A percentile compares a stretch with the other conserved stretches of the same genome.
Evolutionary conservation across 139 green algal genomes (phyloP).

Genomic region (Pseudopediastrum boryanum): DNA sequence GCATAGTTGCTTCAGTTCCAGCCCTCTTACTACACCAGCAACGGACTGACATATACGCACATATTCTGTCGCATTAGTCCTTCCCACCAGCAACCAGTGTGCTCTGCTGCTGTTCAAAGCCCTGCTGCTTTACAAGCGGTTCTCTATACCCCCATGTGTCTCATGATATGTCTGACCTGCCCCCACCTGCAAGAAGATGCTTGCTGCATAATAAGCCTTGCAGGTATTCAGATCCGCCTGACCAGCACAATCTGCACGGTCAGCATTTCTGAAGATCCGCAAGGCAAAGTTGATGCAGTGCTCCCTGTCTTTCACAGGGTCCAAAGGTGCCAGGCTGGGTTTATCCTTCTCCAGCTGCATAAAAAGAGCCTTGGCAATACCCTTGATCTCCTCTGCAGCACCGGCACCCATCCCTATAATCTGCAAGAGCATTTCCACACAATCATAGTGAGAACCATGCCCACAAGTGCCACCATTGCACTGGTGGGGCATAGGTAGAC

Average conservation of each 20-base stretch:
- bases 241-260: slow-evolving; percentile 72
- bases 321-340: slow-evolving; percentile 41
- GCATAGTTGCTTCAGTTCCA: too few relatives aligned
- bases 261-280: slow-evolving; percentile 71
- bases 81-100: too few relatives aligned
- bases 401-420: not conserved
- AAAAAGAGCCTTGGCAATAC: slow-evolving; percentile 56
- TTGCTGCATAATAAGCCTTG: slow-evolving; percentile 86
- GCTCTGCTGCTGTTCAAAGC: too few relatives aligned
- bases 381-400: slow-evolving; percentile 65
- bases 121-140: too few relatives aligned
- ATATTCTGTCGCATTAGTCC: too few relatives aligned
- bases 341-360: slow-evolving; percentile 68
- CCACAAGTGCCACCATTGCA: too few relatives aligned
- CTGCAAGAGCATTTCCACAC: not conserved
- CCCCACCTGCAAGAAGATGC: slow-evolving; percentile 86
- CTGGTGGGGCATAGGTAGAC: too few relatives aligned
- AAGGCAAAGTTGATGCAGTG: slow-evolving; percentile 80
- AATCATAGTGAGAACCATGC: not conserved
- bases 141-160: too few relatives aligned
- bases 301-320: slow-evolving; percentile 34
- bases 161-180: too few relatives aligned
- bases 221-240: slow-evolving; percentile 70
- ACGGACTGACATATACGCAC: too few relatives aligned
- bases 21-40: too few relatives aligned